Evolutionary conservation across 176 grass and related monocot species (phyloP).

Genomic region (Bolboschoenus planiculmis): DNA sequence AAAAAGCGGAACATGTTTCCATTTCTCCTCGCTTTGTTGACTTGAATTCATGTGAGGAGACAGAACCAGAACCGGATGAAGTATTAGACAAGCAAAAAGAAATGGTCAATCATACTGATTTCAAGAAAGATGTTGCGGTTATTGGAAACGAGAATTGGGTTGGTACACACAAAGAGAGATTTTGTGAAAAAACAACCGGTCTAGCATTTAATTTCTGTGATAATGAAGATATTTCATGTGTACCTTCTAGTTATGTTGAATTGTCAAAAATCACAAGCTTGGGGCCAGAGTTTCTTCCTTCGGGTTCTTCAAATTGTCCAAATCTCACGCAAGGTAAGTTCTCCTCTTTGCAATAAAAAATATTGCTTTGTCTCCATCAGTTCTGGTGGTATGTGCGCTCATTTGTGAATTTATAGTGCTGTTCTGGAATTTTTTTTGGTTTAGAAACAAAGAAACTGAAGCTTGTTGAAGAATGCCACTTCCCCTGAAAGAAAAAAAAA

Average conservation of each 20-base stretch:
- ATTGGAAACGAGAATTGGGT: background rate
- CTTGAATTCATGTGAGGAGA: slow-evolving; percentile 23
- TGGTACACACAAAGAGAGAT: background rate
- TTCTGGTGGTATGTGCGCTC: background rate
- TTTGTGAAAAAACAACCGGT: background rate
- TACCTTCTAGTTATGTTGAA: background rate
- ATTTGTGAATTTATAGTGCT: background rate
- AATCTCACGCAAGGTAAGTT: slow-evolving; percentile 2
- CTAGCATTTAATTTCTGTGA: background rate
- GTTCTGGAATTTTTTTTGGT: background rate
- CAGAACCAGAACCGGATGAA: slow-evolving; percentile 18
- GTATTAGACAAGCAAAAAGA: background rate
- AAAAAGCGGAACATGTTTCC: background rate
- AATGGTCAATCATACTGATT: background rate
- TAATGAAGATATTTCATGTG: background rate
- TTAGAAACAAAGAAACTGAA: background rate
- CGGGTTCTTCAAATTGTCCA: slow-evolving; percentile 1
- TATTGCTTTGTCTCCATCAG: background rate
- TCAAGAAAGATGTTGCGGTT: background rate
- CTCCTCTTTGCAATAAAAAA: background rate
- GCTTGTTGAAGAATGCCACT: background rate
- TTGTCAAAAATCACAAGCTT: background rate
- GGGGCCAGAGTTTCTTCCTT: background rate
- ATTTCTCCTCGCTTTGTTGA: slow-evolving; percentile 1
- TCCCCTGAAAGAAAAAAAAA: background rate